Evolutionary conservation across 2,329 filamentous ascomycete species (phyloP).

Genomic region (Cercospora nicotianae): DNA sequence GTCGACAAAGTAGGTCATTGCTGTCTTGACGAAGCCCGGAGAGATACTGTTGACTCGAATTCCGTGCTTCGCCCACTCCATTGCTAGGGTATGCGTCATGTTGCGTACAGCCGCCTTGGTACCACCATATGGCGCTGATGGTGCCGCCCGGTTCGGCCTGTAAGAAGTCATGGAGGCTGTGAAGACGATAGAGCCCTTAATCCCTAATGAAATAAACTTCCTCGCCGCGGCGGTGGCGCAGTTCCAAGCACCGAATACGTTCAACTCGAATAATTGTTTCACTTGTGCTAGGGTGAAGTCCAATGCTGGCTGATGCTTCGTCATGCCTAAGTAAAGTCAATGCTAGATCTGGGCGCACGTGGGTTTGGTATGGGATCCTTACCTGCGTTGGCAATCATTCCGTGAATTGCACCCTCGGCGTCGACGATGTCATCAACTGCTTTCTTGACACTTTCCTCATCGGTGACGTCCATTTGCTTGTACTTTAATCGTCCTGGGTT

Average conservation of each 20-base stretch:
- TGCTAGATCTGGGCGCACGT: not conserved
- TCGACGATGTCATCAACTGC: constrained; percentile 33
- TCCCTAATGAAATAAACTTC: constrained; percentile 48
- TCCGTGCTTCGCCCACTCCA: constrained; percentile 39
- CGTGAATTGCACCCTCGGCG: constrained; percentile 31
- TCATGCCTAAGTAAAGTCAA: constrained; percentile 27
- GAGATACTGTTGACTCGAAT: constrained; percentile 39
- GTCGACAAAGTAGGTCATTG: constrained; percentile 54
- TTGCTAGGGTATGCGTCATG: constrained; percentile 44
- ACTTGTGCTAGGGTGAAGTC: constrained; percentile 36
- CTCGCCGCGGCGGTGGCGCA: constrained; percentile 46
- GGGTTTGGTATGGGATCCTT: not conserved
- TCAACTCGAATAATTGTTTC: constrained; percentile 37
- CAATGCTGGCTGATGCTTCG: constrained; percentile 37
- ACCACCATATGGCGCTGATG: constrained; percentile 43
- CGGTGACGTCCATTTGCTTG: constrained; percentile 36
- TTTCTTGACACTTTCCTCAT: constrained; percentile 31
- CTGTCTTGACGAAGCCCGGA: constrained; percentile 39
- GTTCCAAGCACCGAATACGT: constrained; percentile 51
- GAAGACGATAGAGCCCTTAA: constrained; percentile 51
- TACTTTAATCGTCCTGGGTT: constrained; percentile 34
- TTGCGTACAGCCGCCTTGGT: constrained; percentile 47
- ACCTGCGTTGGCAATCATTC: constrained; percentile 33
- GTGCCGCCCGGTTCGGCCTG: constrained; percentile 43
- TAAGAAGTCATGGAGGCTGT: constrained; percentile 52